These are phyloP conservation scores for Trypanosoma scelopori DNA, from an alignment of 208 protist genomes.

Conservation along the genomic window DNA sequence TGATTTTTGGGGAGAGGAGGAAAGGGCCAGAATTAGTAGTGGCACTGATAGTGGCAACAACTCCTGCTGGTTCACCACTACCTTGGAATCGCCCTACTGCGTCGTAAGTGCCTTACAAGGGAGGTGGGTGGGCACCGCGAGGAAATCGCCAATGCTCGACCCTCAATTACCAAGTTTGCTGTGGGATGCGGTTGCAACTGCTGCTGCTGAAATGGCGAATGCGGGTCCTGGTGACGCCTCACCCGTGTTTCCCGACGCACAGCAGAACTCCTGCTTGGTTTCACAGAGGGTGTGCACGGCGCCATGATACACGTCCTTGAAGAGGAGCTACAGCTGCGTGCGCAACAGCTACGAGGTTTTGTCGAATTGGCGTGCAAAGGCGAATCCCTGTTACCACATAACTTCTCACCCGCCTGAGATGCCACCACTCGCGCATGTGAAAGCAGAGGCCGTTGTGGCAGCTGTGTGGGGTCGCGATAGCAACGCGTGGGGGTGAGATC, in stretches of 20 bases:
- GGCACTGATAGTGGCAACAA: too few species aligned
- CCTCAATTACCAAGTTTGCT: slow-evolving; percentile 14
- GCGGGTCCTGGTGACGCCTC: not conserved
- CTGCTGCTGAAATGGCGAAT: not conserved
- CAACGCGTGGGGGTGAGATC: not conserved
- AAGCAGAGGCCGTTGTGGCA: not conserved
- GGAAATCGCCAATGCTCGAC: slow-evolving; percentile 7
- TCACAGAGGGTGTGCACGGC: too few species aligned
- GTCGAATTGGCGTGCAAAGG: not conserved
- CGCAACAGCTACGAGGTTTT: not conserved
- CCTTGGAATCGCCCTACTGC: not conserved
- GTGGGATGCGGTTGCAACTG: slow-evolving; percentile 1
- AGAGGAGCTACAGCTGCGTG: too few species aligned
- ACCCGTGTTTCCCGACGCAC: too few species aligned
- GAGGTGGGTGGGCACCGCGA: not conserved
- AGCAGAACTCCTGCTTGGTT: too few species aligned
- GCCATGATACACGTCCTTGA: too few species aligned
- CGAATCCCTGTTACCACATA: not conserved
- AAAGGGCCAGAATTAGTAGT: too few species aligned
- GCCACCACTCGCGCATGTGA: not conserved
- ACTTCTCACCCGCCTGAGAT: not conserved
- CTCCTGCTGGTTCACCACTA: not conserved
- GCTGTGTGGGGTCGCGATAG: slow-evolving; percentile 8
- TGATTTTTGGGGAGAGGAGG: too few species aligned
- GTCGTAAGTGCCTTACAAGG: slow-evolving; percentile 11